A percentile compares a stretch with the other conserved stretches of the same genome.
Evolutionary conservation across 108 stramenopile species (phyloP).

Genomic region (Cyclotella baltica): DNA sequence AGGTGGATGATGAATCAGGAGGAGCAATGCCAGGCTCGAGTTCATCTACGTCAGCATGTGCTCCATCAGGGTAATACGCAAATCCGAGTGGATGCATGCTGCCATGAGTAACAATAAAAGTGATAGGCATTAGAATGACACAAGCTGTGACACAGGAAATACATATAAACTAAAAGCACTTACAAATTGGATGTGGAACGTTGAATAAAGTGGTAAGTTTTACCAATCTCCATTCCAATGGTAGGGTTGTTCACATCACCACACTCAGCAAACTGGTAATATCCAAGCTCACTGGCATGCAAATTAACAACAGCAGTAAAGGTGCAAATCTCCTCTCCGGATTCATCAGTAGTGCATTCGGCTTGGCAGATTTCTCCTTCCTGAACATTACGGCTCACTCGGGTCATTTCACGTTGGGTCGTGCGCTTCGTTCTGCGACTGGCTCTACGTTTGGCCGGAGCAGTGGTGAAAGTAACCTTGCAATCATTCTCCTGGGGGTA

Average conservation of each 20-base stretch:
- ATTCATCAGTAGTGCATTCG: slow-evolving; percentile 9
- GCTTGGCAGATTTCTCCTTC: slow-evolving; percentile 16
- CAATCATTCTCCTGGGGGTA: slow-evolving; percentile 54
- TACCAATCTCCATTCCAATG: slow-evolving; percentile 74
- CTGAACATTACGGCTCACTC: not conserved
- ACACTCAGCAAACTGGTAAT: slow-evolving; percentile 81
- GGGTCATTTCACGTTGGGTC: too few relatives aligned
- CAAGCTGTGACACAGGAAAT: not conserved
- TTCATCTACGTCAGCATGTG: slow-evolving; percentile 28
- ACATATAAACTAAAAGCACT: not conserved
- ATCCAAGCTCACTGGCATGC: slow-evolving; percentile 62
- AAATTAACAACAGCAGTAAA: slow-evolving; percentile 30
- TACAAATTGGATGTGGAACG: slow-evolving; percentile 67
- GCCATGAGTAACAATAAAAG: not conserved
- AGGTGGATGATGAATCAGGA: slow-evolving; percentile 36
- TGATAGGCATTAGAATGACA: not conserved
- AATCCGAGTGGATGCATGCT: slow-evolving; percentile 86
- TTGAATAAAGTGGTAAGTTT: slow-evolving; percentile 83
- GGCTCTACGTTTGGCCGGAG: not conserved
- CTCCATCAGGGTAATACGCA: slow-evolving; percentile 51
- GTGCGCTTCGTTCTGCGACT: not conserved
- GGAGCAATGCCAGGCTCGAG: slow-evolving; percentile 56
- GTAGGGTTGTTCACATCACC: slow-evolving; percentile 76
- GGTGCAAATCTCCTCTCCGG: slow-evolving; percentile 16
- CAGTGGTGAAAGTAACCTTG: slow-evolving; percentile 22